phyloP scores from a whole-genome alignment of 441 rosid species.

The Pelargonium australe region DNA sequence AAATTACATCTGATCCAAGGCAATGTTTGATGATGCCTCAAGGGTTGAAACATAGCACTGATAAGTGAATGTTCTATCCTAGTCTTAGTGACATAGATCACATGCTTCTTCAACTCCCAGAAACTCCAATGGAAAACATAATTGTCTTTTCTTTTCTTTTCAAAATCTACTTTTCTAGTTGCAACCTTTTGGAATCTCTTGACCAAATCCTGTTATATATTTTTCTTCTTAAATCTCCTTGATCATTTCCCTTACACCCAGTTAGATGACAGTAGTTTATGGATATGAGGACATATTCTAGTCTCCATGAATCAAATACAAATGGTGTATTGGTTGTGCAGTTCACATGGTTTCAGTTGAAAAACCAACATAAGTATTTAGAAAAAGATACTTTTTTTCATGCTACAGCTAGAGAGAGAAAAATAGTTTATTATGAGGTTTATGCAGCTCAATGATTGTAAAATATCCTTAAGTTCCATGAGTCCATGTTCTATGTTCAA shows the following conservation, averaged over 20 bases:
- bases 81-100: constrained; percentile 6
- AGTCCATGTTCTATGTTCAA: constrained; percentile 16
- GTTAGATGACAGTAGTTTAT: neutral
- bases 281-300: neutral
- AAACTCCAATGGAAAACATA: neutral
- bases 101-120: constrained; percentile 1
- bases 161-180: constrained; percentile 9
- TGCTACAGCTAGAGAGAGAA: too few species aligned
- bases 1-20: too few species aligned
- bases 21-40: too few species aligned
- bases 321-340: too few species aligned
- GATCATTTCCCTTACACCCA: constrained; percentile 12
- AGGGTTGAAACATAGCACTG: neutral
- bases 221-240: constrained; percentile 9
- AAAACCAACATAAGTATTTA: constrained; percentile 13
- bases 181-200: constrained; percentile 10
- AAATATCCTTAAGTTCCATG: constrained; percentile 11
- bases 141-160: neutral
- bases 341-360: too few species aligned
- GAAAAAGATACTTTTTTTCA: constrained; percentile 6
- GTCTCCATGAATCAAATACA: neutral
- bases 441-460: constrained; percentile 17
- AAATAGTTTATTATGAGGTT: neutral
- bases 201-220: constrained; percentile 17
- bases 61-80: constrained; percentile 5